Evolutionary conservation across 495 filamentous ascomycete genomes (phyloP), one percentile per base, ranked within the genome.

Genomic region (Neurospora sp.): DNA sequence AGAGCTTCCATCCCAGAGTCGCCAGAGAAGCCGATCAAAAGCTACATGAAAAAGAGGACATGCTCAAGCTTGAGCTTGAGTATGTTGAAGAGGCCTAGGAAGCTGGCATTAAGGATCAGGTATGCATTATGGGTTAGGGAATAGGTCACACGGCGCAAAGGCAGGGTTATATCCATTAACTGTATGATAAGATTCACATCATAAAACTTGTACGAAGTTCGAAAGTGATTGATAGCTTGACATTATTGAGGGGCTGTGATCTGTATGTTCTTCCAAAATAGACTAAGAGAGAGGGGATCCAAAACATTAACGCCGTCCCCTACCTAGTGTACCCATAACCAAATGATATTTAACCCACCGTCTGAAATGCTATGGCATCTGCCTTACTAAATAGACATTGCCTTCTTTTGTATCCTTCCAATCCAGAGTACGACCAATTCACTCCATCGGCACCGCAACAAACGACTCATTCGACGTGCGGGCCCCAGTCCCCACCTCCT

Each of bases 361-460:
- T 62, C 14, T 35, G 54, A 62, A 31, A 27, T 31, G 23, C 27
- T 35, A 35, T 35, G 54, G 23, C 54, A 27, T 1, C 12, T 62
- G 23, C 23, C 20, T 23, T 31, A 1, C 23, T 62, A 16, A 4
- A 16, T 62, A 31, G 23, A 62, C 20, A 31, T 1, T 16, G 39
- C 20, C 35, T 11, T 66, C 44, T 16, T 8, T 74, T 27, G 70
- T 44, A 73, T 81, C 75, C 76, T 81, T 83, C 83, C 84, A 84
- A 6, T 83, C 79, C 0, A 76, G 85, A 54, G 79, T 76, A 14
- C 79, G 81, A 2, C 71, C 77, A 16, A 40, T 83, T 2, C 80
- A 77, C n/a, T 82, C 78, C 70, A 79, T 77, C 16, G 77, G 77
- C 44, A 81, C 79, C 1, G 77, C 71, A 42, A 80, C 72, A 72